phyloP scores from a whole-genome alignment of 75 land plant genomes.

The Picea glauca region DNA sequence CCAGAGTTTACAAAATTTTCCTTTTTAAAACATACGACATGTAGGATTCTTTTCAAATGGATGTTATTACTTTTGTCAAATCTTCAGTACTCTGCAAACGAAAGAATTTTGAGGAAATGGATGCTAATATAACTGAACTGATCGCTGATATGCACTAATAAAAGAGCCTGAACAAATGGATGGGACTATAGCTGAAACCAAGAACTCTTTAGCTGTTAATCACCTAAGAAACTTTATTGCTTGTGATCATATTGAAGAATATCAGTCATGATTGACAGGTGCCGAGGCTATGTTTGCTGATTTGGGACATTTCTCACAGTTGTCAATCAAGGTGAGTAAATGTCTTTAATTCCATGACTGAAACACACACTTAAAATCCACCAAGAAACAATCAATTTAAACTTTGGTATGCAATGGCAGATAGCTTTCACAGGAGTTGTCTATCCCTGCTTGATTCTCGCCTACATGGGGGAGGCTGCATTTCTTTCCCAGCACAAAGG shows the following conservation, averaged over 20 bases:
- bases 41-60: too few relatives aligned
- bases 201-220: background rate
- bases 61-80: too few relatives aligned
- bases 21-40: too few relatives aligned
- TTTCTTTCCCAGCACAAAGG: constrained; percentile 58
- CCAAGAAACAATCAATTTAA: background rate
- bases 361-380: background rate
- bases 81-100: too few relatives aligned
- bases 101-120: too few relatives aligned
- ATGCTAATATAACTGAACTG: too few relatives aligned
- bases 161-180: too few relatives aligned
- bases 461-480: constrained; percentile 85
- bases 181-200: too few relatives aligned
- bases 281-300: constrained; percentile 44
- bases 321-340: constrained; percentile 29
- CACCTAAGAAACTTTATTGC: background rate
- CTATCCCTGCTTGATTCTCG: constrained; percentile 53
- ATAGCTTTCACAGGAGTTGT: constrained; percentile 55
- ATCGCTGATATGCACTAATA: too few relatives aligned
- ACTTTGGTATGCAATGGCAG: constrained; percentile 18
- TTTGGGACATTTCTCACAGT: constrained; percentile 36
- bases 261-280: constrained; percentile 15
- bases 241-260: background rate
- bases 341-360: background rate
- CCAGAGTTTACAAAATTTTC: too few relatives aligned